Evolutionary conservation across 73 alveolate genomes (phyloP), one percentile per base, ranked within the genome.

Genomic region (Paramecium bursaria): DNA sequence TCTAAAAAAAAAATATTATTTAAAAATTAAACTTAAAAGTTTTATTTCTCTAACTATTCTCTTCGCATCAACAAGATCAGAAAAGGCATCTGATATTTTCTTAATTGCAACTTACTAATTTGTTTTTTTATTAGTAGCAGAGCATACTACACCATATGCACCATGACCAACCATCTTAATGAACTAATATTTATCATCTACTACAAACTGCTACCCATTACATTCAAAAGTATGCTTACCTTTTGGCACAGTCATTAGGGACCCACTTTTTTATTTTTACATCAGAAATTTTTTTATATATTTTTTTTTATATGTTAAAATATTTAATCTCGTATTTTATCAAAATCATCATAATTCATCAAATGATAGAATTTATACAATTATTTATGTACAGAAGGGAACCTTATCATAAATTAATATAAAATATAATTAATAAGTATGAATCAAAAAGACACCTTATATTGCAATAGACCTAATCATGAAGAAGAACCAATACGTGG

Each of bases 31-130:
- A 85, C 91, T 42, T 51, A 73, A 74, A 25, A 86, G 48, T 31
- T 86, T 87, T 19, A 86, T 87, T 86, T 86, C 92, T 74, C 93
- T 86, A n/a, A 87, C 90, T 3, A 87, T 87, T 73, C 91, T 75
- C 86, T 90, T 91, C 1, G 92, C 95, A 48, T 75, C 90, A 4
- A 86, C 15, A 11, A 88, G 77, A 48, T 73, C 93, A 48, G 88
- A 92, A 85, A 90, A 92, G 0, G 91, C 94, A 51, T 92, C 91
- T 46, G 90, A 50, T 48, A 92, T 90, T 33, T 89, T 92, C 57
- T 92, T 92, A 27, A 92, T 88, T 25, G 97, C 97, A 79, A 90
- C 87, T 51, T 88, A 86, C 85, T 90, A 46, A 4, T 60, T 54
- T 22, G 51, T 61, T 76, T 89, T 60, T 33, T 89, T 88, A 50